These are phyloP conservation scores for Crucibulum laeve DNA, from an alignment of 768 basidiomycete genomes.

Conservation along the genomic window DNA sequence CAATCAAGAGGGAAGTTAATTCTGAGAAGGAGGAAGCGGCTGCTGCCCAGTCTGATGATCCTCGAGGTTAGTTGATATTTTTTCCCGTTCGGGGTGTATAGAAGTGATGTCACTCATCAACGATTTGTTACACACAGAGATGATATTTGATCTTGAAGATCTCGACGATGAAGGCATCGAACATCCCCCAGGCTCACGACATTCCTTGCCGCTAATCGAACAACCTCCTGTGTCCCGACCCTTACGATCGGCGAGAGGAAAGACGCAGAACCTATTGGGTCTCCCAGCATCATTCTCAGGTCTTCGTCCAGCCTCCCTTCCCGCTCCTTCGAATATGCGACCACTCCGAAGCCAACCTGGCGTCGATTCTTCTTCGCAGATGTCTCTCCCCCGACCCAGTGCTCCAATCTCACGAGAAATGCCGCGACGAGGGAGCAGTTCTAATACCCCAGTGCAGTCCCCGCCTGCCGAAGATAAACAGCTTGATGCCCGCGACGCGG, in stretches of 20 bases:
- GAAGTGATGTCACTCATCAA: not conserved
- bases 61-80: slow-evolving; percentile 38
- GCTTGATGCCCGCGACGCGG: slow-evolving; percentile 29
- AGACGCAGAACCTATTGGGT: slow-evolving; percentile 29
- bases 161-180: slow-evolving; percentile 45
- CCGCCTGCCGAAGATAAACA: not conserved
- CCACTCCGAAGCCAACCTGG: slow-evolving; percentile 34
- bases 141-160: slow-evolving; percentile 71
- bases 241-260: slow-evolving; percentile 21
- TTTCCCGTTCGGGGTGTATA: slow-evolving; percentile 1
- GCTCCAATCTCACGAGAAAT: slow-evolving; percentile 10
- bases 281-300: slow-evolving; percentile 55
- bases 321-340: slow-evolving; percentile 56
- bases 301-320: slow-evolving; percentile 67
- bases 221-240: slow-evolving; percentile 29
- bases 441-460: not conserved
- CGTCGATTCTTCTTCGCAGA: slow-evolving; percentile 31
- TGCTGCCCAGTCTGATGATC: slow-evolving; percentile 17
- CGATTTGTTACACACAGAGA: slow-evolving; percentile 41
- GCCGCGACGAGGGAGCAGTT: not conserved
- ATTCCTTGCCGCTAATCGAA: slow-evolving; percentile 37
- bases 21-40: slow-evolving; percentile 26
- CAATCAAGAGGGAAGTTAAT: slow-evolving; percentile 36
- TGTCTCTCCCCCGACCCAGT: slow-evolving; percentile 22
- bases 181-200: slow-evolving; percentile 25